phyloP scores from a whole-genome alignment of 306 rosid species.

The Luffa aegyptiaca region DNA sequence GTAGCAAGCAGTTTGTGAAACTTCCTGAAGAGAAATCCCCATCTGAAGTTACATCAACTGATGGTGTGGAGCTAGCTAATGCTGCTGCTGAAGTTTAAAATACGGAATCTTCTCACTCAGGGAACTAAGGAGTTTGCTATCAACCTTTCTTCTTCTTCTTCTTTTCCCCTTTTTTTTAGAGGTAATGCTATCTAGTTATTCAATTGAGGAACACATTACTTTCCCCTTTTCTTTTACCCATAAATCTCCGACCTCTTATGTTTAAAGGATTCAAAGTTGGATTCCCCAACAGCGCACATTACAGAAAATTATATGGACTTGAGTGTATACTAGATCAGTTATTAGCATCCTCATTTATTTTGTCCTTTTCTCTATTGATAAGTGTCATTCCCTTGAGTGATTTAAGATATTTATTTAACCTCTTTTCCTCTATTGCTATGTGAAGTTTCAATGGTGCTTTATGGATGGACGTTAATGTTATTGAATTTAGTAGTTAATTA shows the following conservation, averaged over 20 bases:
- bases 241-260: background rate
- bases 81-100: slow-evolving; percentile 19
- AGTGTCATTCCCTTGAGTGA: background rate
- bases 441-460: background rate
- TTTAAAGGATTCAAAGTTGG: slow-evolving; percentile 6
- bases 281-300: background rate
- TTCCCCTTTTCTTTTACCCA: background rate
- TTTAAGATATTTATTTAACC: background rate
- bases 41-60: slow-evolving; percentile 32
- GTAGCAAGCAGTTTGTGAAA: slow-evolving; percentile 59
- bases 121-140: slow-evolving; percentile 1
- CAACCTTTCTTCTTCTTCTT: background rate
- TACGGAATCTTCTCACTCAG: background rate
- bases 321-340: background rate
- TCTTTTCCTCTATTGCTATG: background rate
- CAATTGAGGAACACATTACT: background rate
- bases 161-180: background rate
- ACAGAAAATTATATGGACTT: background rate
- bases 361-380: background rate
- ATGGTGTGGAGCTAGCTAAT: slow-evolving; percentile 27
- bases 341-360: background rate
- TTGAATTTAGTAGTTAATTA: background rate
- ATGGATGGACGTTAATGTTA: background rate
- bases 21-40: slow-evolving; percentile 24
- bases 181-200: background rate